Evolutionary conservation across 164 flowering plant species (phyloP).

Genomic region (Houttuynia cordata): DNA sequence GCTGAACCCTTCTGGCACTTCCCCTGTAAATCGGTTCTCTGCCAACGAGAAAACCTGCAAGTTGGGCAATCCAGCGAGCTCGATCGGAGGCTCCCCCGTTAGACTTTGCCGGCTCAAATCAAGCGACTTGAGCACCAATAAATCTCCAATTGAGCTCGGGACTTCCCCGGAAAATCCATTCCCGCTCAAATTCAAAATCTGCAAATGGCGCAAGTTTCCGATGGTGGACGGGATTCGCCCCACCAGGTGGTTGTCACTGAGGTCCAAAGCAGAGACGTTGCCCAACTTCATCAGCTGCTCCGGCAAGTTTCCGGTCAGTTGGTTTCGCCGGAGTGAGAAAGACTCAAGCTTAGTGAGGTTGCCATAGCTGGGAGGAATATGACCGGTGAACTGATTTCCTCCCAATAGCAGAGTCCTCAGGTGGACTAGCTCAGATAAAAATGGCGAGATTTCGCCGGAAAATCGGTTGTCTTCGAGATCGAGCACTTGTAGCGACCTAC

Average conservation of each 20-base stretch:
- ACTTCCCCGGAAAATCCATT: conserved; percentile 46
- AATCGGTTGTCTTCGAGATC: conserved; percentile 50
- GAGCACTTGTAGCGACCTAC: conserved; percentile 32
- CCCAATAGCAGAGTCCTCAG: conserved; percentile 40
- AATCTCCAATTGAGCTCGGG: conserved; percentile 39
- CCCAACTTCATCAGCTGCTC: conserved; percentile 31
- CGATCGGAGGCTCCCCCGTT: conserved; percentile 52
- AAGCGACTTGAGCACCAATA: conserved; percentile 32
- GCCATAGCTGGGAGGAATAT: conserved; percentile 30
- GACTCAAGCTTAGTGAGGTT: conserved; percentile 24
- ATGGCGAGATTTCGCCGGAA: conserved; percentile 38
- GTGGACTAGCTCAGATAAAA: conserved; percentile 23
- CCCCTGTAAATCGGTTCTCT: conserved; percentile 43
- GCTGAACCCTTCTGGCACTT: conserved; percentile 66
- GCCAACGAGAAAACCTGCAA: conserved; percentile 41
- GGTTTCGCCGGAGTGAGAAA: conserved; percentile 39
- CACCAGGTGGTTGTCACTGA: conserved; percentile 38
- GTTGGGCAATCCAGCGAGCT: conserved; percentile 58
- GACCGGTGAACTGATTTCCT: conserved; percentile 44
- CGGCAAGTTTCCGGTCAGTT: conserved; percentile 39
- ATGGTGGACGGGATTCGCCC: conserved; percentile 29
- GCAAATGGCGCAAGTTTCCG: conserved; percentile 29
- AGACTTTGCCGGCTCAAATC: conserved; percentile 60
- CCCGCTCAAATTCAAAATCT: conserved; percentile 44
- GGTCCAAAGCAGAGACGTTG: conserved; percentile 36